A percentile compares a stretch with the other conserved stretches of the same genome.
Evolutionary conservation across 306 rosid species (phyloP).

Genomic region (Chamaecrista fasciculata): DNA sequence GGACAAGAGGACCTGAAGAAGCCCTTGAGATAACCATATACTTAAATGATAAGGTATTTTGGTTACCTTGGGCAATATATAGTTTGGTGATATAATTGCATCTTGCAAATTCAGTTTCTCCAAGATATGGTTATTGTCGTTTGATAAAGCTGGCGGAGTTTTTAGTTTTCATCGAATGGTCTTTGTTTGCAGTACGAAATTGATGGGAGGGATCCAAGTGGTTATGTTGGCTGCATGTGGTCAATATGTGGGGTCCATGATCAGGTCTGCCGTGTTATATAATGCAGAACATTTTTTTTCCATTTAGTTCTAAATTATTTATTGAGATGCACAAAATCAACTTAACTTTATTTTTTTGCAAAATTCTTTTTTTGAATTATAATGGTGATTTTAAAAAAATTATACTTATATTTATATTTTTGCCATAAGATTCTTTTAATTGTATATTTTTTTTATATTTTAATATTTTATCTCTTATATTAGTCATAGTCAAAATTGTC

Average conservation of each 20-base stretch:
- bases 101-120: not conserved
- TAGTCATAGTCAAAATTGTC: too few relatives aligned
- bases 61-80: not conserved
- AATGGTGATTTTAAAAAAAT: too few relatives aligned
- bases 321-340: too few relatives aligned
- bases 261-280: constrained; percentile 84
- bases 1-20: constrained; percentile 96
- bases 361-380: too few relatives aligned
- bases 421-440: too few relatives aligned
- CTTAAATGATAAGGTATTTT: constrained; percentile 74
- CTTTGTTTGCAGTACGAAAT: constrained; percentile 66
- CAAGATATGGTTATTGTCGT: not conserved
- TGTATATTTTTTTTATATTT: too few relatives aligned
- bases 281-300: too few relatives aligned
- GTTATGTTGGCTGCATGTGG: constrained; percentile 97
- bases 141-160: not conserved
- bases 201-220: constrained; percentile 94
- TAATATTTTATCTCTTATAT: too few relatives aligned
- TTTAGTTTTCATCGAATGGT: not conserved
- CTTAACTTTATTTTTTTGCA: too few relatives aligned
- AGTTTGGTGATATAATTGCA: constrained; percentile 1
- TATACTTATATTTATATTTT: too few relatives aligned
- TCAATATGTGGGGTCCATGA: constrained; percentile 91
- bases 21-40: constrained; percentile 79
- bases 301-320: too few relatives aligned